These are phyloP conservation scores for Linnemannia exigua DNA, from an alignment of 192 early-diverging fungal genomes.

Conservation along the genomic window DNA sequence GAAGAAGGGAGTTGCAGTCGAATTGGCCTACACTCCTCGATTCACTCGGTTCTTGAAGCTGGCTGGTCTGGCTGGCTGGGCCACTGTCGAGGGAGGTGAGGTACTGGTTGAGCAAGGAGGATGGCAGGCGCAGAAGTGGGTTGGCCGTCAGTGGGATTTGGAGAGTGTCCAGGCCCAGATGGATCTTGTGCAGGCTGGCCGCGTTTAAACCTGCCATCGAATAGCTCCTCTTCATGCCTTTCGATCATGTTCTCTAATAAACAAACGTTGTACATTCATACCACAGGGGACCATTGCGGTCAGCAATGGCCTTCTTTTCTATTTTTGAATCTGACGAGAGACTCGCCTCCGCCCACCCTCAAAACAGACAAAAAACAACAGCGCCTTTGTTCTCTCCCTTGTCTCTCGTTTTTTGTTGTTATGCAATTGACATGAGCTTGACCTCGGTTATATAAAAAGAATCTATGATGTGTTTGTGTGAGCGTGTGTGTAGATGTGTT, in stretches of 20 bases:
- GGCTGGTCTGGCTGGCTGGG: slow-evolving; percentile 72
- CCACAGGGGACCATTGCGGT: too few species aligned
- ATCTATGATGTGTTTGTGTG: too few species aligned
- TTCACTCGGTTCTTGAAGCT: slow-evolving; percentile 84
- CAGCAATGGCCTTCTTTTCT: too few species aligned
- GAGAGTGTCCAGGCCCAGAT: slow-evolving; percentile 40
- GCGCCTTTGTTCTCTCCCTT: too few species aligned
- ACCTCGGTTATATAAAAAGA: too few species aligned
- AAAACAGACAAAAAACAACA: too few species aligned
- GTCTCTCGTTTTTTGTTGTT: too few species aligned
- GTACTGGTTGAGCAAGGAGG: slow-evolving; percentile 94
- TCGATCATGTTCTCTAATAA: not conserved
- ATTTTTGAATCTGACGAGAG: too few species aligned
- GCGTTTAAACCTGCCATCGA: slow-evolving; percentile 7
- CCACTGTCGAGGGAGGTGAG: slow-evolving; percentile 85
- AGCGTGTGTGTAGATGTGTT: too few species aligned
- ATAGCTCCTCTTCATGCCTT: not conserved
- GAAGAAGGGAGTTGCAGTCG: slow-evolving; percentile 82
- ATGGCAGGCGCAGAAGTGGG: slow-evolving; percentile 93
- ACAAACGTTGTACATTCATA: too few species aligned
- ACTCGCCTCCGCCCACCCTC: too few species aligned
- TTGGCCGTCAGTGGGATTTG: slow-evolving; percentile 63
- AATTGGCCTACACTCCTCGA: slow-evolving; percentile 95
- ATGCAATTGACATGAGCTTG: too few species aligned
- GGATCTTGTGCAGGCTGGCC: slow-evolving; percentile 28